Conservation (phyloP, 2,329 filamentous ascomycete species). For the Alternaria sp. region DNA sequence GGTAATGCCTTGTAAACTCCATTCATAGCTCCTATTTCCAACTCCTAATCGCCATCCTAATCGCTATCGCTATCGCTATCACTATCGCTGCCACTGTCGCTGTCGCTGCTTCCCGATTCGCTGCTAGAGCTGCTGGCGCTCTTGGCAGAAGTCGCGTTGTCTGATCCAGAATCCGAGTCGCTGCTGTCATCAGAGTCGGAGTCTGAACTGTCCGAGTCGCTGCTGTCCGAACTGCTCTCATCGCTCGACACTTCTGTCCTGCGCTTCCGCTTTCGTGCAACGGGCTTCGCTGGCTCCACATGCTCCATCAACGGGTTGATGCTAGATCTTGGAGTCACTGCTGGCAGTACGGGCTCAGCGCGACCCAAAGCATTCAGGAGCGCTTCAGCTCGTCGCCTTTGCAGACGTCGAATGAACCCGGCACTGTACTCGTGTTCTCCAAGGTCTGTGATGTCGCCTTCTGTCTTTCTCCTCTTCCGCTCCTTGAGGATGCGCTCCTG, state of each 20-base stretch:
- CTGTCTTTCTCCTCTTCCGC: constrained; percentile 37
- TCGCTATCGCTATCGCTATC: constrained; percentile 16
- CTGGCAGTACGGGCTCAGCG: constrained; percentile 29
- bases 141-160: constrained; percentile 1
- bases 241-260: constrained; percentile 39
- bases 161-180: constrained; percentile 5
- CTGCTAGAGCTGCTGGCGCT: constrained; percentile 13
- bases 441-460: constrained; percentile 39
- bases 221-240: constrained; percentile 44
- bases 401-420: constrained; percentile 43
- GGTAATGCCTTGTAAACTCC: neutral
- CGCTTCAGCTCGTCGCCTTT: constrained; percentile 40
- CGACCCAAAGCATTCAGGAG: constrained; percentile 40
- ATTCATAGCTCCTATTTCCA: neutral
- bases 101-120: constrained; percentile 21
- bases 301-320: constrained; percentile 24
- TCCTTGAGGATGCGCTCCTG: constrained; percentile 42
- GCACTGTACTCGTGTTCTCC: constrained; percentile 33
- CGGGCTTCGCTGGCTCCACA: constrained; percentile 20
- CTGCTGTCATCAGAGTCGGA: constrained; percentile 23
- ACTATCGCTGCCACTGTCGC: constrained; percentile 19
- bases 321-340: constrained; percentile 14
- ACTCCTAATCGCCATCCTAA: neutral
- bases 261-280: constrained; percentile 36
- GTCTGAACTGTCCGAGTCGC: constrained; percentile 33